phyloP scores from a whole-genome alignment of 2,329 filamentous ascomycete genomes.

The Drechslerella dactyloides region DNA sequence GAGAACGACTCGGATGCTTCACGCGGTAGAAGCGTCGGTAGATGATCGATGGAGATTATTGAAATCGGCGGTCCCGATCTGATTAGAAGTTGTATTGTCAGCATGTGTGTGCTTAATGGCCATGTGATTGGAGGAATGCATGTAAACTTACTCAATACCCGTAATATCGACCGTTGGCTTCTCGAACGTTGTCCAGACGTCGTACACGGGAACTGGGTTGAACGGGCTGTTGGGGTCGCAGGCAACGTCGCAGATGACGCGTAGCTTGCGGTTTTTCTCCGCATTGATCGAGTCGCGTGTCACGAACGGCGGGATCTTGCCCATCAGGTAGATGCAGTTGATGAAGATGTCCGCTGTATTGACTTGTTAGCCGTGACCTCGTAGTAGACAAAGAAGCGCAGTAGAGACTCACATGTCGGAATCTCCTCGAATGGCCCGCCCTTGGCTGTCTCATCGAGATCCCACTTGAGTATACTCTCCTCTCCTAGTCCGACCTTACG shows the following conservation, averaged over 20 bases:
- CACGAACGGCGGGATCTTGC: constrained; percentile 81
- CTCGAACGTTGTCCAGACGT: constrained; percentile 82
- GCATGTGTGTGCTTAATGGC: not conserved
- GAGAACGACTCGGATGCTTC: constrained; percentile 89
- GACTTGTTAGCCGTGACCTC: constrained; percentile 29
- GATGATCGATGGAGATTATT: constrained; percentile 87
- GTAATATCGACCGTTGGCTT: constrained; percentile 73
- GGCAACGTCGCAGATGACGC: constrained; percentile 79
- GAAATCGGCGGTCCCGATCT: constrained; percentile 66
- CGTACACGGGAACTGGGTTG: constrained; percentile 81
- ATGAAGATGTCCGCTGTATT: constrained; percentile 70
- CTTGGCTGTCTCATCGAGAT: constrained; percentile 78
- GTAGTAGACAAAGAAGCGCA: constrained; percentile 51
- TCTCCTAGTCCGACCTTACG: constrained; percentile 74
- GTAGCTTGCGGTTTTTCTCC: constrained; percentile 72
- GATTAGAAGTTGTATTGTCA: constrained; percentile 2
- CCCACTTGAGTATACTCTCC: constrained; percentile 74
- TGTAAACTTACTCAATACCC: constrained; percentile 44
- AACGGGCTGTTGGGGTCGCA: constrained; percentile 76
- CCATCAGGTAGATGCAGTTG: constrained; percentile 86
- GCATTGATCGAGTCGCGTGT: constrained; percentile 70
- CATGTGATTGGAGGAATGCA: not conserved
- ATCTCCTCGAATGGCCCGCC: constrained; percentile 82
- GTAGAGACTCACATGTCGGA: constrained; percentile 63
- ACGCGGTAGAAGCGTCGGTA: constrained; percentile 80